phyloP scores from a whole-genome alignment of 108 stramenopile species.

The Fragilaria radians region DNA sequence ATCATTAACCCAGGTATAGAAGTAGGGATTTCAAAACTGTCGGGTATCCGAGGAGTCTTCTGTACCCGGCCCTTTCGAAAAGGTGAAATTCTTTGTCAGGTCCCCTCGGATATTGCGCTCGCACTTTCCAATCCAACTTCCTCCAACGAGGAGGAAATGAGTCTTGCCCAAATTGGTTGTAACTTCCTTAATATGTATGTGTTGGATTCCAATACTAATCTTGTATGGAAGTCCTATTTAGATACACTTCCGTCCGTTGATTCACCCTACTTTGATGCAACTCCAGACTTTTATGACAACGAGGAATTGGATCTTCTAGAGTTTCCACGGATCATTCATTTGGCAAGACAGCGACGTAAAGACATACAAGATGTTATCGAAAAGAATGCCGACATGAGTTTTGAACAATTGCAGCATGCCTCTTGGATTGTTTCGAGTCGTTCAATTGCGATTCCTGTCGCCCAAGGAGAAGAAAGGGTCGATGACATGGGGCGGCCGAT shows the following conservation, averaged over 20 bases:
- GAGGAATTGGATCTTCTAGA: slow-evolving; percentile 52
- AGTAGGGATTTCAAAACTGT: slow-evolving; percentile 1
- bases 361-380: slow-evolving; percentile 25
- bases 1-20: background rate
- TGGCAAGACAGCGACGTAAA: slow-evolving; percentile 29
- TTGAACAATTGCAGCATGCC: slow-evolving; percentile 58
- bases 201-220: slow-evolving; percentile 17
- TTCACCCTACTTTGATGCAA: slow-evolving; percentile 25
- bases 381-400: slow-evolving; percentile 20
- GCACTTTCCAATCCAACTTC: slow-evolving; percentile 45
- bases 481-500: slow-evolving; percentile 44
- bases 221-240: slow-evolving; percentile 35
- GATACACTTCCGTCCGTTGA: slow-evolving; percentile 19
- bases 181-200: slow-evolving; percentile 36
- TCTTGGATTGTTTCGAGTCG: slow-evolving; percentile 55
- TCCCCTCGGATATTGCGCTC: slow-evolving; percentile 60
- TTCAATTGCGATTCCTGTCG: slow-evolving; percentile 35
- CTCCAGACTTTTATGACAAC: slow-evolving; percentile 54
- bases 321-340: slow-evolving; percentile 42
- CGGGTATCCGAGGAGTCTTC: slow-evolving; percentile 45
- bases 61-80: slow-evolving; percentile 45
- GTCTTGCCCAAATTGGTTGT: slow-evolving; percentile 36
- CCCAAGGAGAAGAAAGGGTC: slow-evolving; percentile 7
- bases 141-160: slow-evolving; percentile 24
- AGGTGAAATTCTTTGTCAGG: slow-evolving; percentile 45